Evolutionary conservation across 2,329 filamentous ascomycete genomes (phyloP).

Genomic region (Hymenoscyphus fructigenus): DNA sequence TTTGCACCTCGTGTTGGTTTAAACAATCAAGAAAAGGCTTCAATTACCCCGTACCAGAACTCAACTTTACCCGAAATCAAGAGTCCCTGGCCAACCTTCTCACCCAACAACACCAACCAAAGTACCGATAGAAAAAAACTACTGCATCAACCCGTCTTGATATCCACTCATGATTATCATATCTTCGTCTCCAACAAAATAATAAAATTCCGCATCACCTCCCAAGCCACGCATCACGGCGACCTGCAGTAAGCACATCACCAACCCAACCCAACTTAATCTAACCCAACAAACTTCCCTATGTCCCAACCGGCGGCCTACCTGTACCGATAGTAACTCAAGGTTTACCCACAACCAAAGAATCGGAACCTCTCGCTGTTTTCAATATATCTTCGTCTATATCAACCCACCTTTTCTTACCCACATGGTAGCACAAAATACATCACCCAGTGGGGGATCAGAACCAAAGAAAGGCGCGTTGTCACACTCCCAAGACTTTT

Average conservation of each 20-base stretch:
- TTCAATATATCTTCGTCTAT: not conserved
- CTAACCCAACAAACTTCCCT: not conserved
- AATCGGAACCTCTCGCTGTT: not conserved
- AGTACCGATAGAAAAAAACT: not conserved
- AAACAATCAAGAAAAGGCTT: not conserved
- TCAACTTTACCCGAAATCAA: not conserved
- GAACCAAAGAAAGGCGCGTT: not conserved
- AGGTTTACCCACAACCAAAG: constrained; percentile 2
- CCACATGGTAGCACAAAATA: not conserved
- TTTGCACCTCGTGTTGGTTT: not conserved
- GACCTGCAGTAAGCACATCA: constrained; percentile 4
- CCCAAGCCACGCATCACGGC: not conserved
- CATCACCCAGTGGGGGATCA: not conserved
- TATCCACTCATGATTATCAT: not conserved
- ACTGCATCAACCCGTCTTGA: not conserved
- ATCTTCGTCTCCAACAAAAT: not conserved
- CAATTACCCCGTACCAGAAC: not conserved
- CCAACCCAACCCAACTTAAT: not conserved
- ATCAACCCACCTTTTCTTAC: not conserved
- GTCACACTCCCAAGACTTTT: not conserved
- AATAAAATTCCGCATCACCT: not conserved
- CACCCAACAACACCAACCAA: not conserved
- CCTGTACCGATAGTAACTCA: not conserved
- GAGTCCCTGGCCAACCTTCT: not conserved
- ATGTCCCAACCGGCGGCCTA: not conserved